These are phyloP conservation scores for Neopestalotiopsis sp. DNA, from an alignment of 2,329 filamentous ascomycete species.

Conservation along the genomic window DNA sequence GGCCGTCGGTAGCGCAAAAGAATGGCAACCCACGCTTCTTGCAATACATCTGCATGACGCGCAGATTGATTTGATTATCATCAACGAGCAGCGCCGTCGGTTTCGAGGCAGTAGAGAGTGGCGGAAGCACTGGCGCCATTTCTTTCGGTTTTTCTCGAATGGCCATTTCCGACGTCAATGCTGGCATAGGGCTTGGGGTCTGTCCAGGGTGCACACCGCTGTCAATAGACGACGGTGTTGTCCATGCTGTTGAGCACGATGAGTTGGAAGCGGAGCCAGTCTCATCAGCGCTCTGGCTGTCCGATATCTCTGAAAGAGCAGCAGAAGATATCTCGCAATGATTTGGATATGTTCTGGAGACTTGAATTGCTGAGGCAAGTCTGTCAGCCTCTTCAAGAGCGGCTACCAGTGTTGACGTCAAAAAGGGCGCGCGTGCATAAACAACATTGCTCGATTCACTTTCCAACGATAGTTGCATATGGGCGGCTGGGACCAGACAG, in stretches of 20 bases:
- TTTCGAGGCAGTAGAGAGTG: not conserved
- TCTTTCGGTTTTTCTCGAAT: not conserved
- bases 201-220: too few relatives aligned
- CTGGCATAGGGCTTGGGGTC: too few relatives aligned
- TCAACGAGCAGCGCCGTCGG: constrained; percentile 45
- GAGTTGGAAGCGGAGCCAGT: too few relatives aligned
- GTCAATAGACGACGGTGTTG: too few relatives aligned
- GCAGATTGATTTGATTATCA: constrained; percentile 53
- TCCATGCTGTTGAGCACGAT: too few relatives aligned
- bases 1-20: constrained; percentile 46
- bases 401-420: constrained; percentile 6
- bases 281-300: too few relatives aligned
- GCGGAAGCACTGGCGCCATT: too few relatives aligned
- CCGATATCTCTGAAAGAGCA: not conserved
- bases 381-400: constrained; percentile 15
- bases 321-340: not conserved
- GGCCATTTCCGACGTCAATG: too few relatives aligned
- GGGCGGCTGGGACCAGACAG: not conserved
- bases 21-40: constrained; percentile 47
- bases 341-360: not conserved
- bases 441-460: constrained; percentile 10
- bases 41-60: constrained; percentile 52
- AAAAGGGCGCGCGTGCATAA: constrained; percentile 15
- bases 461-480: not conserved
- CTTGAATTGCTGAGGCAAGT: not conserved